A percentile compares a stretch with the other conserved stretches of the same genome.
Evolutionary conservation across 257 asterid genomes (phyloP).

Genomic region (Fraxinus excelsior): DNA sequence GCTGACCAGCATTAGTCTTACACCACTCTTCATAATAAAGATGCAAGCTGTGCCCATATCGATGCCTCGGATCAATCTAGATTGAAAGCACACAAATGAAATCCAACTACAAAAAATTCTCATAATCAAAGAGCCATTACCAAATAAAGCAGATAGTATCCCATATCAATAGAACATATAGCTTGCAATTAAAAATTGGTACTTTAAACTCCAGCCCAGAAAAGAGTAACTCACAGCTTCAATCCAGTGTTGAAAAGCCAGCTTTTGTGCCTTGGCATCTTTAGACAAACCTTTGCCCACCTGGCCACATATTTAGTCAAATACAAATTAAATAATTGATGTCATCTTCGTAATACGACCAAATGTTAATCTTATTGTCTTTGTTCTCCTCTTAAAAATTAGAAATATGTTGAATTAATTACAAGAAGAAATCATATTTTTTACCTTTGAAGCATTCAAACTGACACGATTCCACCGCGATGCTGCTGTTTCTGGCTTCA

Average conservation of each 20-base stretch:
- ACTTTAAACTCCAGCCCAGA: background rate
- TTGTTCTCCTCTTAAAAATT: background rate
- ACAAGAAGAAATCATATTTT: background rate
- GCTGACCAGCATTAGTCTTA: constrained; percentile 76
- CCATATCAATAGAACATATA: constrained; percentile 37
- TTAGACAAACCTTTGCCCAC: constrained; percentile 89
- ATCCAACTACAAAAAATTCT: constrained; percentile 6
- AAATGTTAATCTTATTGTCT: constrained; percentile 15
- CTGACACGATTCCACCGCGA: constrained; percentile 84
- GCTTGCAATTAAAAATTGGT: constrained; percentile 2
- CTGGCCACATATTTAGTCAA: constrained; percentile 45
- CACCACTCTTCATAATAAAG: constrained; percentile 84
- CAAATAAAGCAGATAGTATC: constrained; percentile 24
- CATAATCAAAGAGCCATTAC: background rate
- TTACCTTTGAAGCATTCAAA: constrained; percentile 85
- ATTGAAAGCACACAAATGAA: constrained; percentile 18
- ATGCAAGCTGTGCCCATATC: constrained; percentile 89
- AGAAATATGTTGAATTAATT: background rate
- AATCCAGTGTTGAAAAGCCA: constrained; percentile 98
- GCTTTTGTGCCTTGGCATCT: constrained; percentile 79
- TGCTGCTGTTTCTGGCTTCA: constrained; percentile 79
- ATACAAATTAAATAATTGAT: background rate
- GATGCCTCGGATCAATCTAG: constrained; percentile 95
- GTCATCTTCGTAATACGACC: constrained; percentile 18
- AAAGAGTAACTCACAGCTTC: constrained; percentile 73